These are phyloP conservation scores for Cetraspora pellucida DNA, from an alignment of 192 early-diverging fungal genomes.

Conservation along the genomic window DNA sequence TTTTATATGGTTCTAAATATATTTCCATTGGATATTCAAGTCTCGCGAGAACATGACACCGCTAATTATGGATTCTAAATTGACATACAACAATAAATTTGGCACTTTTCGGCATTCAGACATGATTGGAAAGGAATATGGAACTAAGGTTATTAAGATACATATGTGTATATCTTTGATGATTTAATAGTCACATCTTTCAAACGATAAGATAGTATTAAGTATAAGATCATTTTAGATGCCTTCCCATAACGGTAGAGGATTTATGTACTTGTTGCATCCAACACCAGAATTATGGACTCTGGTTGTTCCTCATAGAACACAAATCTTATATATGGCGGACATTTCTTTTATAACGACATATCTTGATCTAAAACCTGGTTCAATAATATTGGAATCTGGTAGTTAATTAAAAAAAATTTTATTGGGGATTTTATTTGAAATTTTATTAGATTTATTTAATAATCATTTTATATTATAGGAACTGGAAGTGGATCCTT, in stretches of 20 bases:
- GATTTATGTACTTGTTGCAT: slow-evolving; percentile 83
- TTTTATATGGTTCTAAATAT: slow-evolving; percentile 16
- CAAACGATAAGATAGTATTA: background rate
- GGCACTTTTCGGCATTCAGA: slow-evolving; percentile 79
- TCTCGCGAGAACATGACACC: slow-evolving; percentile 71
- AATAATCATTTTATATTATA: slow-evolving; percentile 3
- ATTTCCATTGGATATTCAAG: slow-evolving; percentile 38
- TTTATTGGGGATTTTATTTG: background rate
- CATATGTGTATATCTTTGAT: background rate
- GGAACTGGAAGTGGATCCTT: slow-evolving; percentile 97
- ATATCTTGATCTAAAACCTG: slow-evolving; percentile 83
- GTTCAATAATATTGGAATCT: slow-evolving; percentile 83
- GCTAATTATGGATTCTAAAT: slow-evolving; percentile 61
- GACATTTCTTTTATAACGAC: slow-evolving; percentile 91
- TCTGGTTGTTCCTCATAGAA: slow-evolving; percentile 85
- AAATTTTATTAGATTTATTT: background rate
- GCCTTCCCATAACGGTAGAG: slow-evolving; percentile 60
- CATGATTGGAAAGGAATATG: slow-evolving; percentile 88
- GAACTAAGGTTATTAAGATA: slow-evolving; percentile 61
- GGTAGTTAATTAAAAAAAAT: slow-evolving; percentile 46
- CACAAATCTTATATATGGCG: slow-evolving; percentile 93
- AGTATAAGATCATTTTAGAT: slow-evolving; percentile 42
- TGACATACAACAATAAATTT: slow-evolving; percentile 73
- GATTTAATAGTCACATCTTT: background rate
- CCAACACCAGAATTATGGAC: slow-evolving; percentile 98